Conservation (phyloP, 495 filamentous ascomycete genomes). For the Tuber brumale region DNA sequence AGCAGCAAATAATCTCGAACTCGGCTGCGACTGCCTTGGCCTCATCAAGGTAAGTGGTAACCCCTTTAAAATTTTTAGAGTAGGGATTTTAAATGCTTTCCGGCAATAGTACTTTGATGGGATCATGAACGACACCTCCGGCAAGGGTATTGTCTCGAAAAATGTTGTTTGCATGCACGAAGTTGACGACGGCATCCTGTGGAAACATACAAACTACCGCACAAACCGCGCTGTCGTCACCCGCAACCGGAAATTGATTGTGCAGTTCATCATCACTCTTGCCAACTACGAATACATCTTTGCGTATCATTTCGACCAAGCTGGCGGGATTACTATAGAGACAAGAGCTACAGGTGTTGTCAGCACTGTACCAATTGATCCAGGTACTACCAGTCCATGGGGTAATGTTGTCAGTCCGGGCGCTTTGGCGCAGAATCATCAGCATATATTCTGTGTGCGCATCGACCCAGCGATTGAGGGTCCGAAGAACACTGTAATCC, state of each 20-base stretch:
- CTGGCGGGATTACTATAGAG: slow-evolving; percentile 50
- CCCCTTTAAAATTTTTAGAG: background rate
- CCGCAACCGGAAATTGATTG: slow-evolving; percentile 56
- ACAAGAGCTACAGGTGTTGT: slow-evolving; percentile 49
- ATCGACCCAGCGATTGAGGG: slow-evolving; percentile 55
- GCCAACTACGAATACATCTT: slow-evolving; percentile 75
- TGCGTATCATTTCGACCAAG: slow-evolving; percentile 51
- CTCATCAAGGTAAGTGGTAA: slow-evolving; percentile 47
- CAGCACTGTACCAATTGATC: slow-evolving; percentile 48
- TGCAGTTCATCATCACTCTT: slow-evolving; percentile 71
- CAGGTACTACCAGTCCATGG: slow-evolving; percentile 48
- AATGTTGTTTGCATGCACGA: slow-evolving; percentile 64
- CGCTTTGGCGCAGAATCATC: slow-evolving; percentile 51
- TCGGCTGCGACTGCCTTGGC: slow-evolving; percentile 64
- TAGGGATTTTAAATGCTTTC: slow-evolving; percentile 16
- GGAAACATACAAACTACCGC: slow-evolving; percentile 64
- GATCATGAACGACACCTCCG: slow-evolving; percentile 52
- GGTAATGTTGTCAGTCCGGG: slow-evolving; percentile 49
- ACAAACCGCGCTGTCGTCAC: slow-evolving; percentile 55
- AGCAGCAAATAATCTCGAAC: slow-evolving; percentile 59
- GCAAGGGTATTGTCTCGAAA: slow-evolving; percentile 51
- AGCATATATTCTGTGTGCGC: slow-evolving; percentile 52
- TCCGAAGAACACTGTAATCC: slow-evolving; percentile 48
- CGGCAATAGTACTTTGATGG: slow-evolving; percentile 54
- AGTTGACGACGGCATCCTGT: slow-evolving; percentile 59